Percentiles rank a stretch among this genome's conserved stretches.
phyloP scores from a whole-genome alignment of 2,329 filamentous ascomycete genomes.

The Monosporascus sp. region DNA sequence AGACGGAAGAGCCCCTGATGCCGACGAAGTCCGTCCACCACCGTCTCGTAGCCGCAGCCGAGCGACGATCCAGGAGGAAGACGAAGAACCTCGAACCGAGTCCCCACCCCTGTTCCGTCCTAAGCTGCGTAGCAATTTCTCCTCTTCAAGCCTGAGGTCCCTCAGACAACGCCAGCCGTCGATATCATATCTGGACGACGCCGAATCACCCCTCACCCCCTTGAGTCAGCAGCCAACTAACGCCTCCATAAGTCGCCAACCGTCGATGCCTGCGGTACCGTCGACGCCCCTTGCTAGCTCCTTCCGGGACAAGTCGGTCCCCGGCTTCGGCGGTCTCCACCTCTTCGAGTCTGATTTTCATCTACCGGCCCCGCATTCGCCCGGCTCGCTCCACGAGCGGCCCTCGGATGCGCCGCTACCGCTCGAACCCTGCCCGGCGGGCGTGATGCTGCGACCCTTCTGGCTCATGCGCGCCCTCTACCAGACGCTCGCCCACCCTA shows the following conservation, averaged over 20 bases:
- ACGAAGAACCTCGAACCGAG: constrained; percentile 39
- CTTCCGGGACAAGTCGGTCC: constrained; percentile 54
- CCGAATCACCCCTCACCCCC: constrained; percentile 72
- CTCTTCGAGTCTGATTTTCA: constrained; percentile 84
- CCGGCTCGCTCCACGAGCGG: constrained; percentile 62
- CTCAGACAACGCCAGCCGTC: constrained; percentile 73
- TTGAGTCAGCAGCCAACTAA: constrained; percentile 60
- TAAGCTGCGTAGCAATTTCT: constrained; percentile 61
- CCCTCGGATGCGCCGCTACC: constrained; percentile 64
- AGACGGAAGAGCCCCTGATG: constrained; percentile 17
- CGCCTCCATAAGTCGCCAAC: constrained; percentile 41
- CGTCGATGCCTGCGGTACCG: constrained; percentile 52
- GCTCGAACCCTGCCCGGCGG: constrained; percentile 86
- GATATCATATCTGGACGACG: constrained; percentile 55
- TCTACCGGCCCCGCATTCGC: constrained; percentile 49
- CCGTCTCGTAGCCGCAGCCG: constrained; percentile 26
- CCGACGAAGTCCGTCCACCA: constrained; percentile 17
- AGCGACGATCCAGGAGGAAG: constrained; percentile 28
- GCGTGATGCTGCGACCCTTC: constrained; percentile 86
- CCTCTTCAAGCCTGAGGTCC: constrained; percentile 65
- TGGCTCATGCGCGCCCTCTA: constrained; percentile 96
- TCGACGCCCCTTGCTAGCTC: constrained; percentile 63
- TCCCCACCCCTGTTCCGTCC: constrained; percentile 50
- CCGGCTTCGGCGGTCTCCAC: constrained; percentile 63
- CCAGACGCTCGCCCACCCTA: constrained; percentile 85